These are phyloP conservation scores for Coemansia sp. DNA, from an alignment of 192 early-diverging fungal genomes.

Conservation along the genomic window DNA sequence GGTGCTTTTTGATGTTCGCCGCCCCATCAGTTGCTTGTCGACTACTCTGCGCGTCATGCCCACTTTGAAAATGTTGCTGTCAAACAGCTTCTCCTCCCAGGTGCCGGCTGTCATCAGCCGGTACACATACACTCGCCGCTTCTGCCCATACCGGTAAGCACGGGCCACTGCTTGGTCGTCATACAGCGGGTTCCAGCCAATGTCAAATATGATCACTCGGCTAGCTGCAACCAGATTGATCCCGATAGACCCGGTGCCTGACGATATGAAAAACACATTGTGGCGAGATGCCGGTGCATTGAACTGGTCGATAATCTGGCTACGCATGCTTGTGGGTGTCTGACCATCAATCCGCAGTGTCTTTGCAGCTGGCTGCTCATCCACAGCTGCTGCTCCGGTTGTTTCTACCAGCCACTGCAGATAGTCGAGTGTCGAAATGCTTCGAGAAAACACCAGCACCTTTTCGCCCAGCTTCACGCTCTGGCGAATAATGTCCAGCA, in stretches of 20 bases:
- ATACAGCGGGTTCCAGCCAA: slow-evolving; percentile 77
- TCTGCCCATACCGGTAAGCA: slow-evolving; percentile 70
- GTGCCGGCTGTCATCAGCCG: slow-evolving; percentile 59
- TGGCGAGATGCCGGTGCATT: slow-evolving; percentile 38
- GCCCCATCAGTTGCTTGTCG: slow-evolving; percentile 59
- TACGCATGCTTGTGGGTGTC: slow-evolving; percentile 49
- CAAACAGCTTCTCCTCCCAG: slow-evolving; percentile 61
- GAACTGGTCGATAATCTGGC: slow-evolving; percentile 63
- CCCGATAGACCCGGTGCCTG: slow-evolving; percentile 57
- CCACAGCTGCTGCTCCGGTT: slow-evolving; percentile 9
- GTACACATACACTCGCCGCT: slow-evolving; percentile 67
- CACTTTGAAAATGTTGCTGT: slow-evolving; percentile 72
- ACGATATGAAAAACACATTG: slow-evolving; percentile 61
- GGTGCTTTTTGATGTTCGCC: slow-evolving; percentile 44
- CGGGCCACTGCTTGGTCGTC: slow-evolving; percentile 75
- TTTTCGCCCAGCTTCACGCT: slow-evolving; percentile 59
- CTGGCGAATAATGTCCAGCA: slow-evolving; percentile 57
- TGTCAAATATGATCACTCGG: slow-evolving; percentile 69
- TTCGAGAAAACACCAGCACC: slow-evolving; percentile 70
- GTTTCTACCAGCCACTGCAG: slow-evolving; percentile 20
- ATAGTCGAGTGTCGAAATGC: slow-evolving; percentile 61
- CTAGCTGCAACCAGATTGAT: slow-evolving; percentile 70
- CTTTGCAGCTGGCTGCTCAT: neutral
- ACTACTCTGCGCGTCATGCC: slow-evolving; percentile 65
- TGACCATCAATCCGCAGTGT: slow-evolving; percentile 59